Base-by-base conservation (phyloP, 306 rosid species). In the Prunus mume region DNA sequence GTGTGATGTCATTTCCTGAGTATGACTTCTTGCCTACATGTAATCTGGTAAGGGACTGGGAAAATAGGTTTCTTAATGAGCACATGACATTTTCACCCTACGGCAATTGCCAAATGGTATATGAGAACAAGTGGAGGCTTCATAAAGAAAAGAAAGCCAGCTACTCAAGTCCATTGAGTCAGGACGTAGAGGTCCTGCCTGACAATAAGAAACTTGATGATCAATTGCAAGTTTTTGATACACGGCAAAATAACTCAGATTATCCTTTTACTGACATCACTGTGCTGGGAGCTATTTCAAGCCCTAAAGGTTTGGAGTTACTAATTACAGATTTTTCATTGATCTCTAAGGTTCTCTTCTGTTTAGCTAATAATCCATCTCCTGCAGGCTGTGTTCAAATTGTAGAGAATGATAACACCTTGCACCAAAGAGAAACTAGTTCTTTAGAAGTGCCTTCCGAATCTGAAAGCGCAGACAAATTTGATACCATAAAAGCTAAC, bases 281-380 rank as follows among this genome's bases (percentile, higher is more conserved):
- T 19, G 55, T 71, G 4, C 63, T 68, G 51, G 78, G 71, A 79
- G 76, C 41, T 82, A 66, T 52, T 81, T 79, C n/a, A 65, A 80
- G 65, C 49, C 74, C 73, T 38, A 82, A 20, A 82, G 97, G 97
- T 93, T 78, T 68, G 50, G 68, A 70, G 57, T 28, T 75, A 47
- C 63, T 28, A 45, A 45, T 41, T 80, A 47, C 66, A 60, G 45
- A 69, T 73, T 18, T 76, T 78, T 87, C 38, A 69, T 46, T 15
- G 4, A n/a, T 72, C 78, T 60, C 34, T 46, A 30, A 22, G 64
- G 18, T 78, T 54, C 41, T 81, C 49, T 46, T 56, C 75, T 50
- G 32, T 32, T 78, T 51, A 62, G 69, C 65, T 47, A 49, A 63
- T 62, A 63, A 52, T 65, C 43, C 47, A 55, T 46, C 19, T 70